phyloP scores from a whole-genome alignment of 305 asterid species.

The Rubia tinctorum region DNA sequence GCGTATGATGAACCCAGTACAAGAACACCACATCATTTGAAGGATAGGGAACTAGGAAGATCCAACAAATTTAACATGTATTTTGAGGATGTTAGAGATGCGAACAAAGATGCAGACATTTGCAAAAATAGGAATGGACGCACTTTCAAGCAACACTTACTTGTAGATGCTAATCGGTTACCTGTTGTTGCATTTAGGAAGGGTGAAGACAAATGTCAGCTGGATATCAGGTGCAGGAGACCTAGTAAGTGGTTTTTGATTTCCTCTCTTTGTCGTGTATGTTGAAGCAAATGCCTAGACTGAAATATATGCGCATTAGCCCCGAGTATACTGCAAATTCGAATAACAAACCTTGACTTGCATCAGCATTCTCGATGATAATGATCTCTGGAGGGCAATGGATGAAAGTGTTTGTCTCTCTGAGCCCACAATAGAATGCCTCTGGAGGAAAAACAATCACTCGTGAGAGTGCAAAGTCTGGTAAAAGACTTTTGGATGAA shows the following conservation, averaged over 20 bases:
- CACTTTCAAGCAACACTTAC: constrained; percentile 50
- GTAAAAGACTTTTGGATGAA: not conserved
- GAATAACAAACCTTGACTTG: too few species aligned
- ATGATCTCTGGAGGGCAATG: too few species aligned
- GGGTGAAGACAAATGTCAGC: constrained; percentile 69
- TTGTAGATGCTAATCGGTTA: constrained; percentile 85
- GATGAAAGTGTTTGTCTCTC: too few species aligned
- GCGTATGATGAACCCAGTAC: constrained; percentile 44
- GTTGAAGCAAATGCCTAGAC: too few species aligned
- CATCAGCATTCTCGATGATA: too few species aligned
- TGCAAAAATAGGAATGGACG: constrained; percentile 33
- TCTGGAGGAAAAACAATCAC: not conserved
- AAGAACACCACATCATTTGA: constrained; percentile 68
- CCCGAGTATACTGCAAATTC: not conserved
- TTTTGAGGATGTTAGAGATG: constrained; percentile 46
- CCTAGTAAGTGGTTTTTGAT: constrained; percentile 61
- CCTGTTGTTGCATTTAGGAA: constrained; percentile 81
- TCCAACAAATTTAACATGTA: constrained; percentile 36
- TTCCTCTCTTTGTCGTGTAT: too few species aligned
- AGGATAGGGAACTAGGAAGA: constrained; percentile 67
- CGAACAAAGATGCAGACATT: constrained; percentile 34
- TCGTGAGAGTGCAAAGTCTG: not conserved
- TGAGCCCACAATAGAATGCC: too few species aligned
- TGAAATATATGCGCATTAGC: too few species aligned
- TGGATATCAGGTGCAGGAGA: constrained; percentile 86